phyloP scores from a whole-genome alignment of 2,329 filamentous ascomycete genomes.

The Paracorniculantispora psalliotae region DNA sequence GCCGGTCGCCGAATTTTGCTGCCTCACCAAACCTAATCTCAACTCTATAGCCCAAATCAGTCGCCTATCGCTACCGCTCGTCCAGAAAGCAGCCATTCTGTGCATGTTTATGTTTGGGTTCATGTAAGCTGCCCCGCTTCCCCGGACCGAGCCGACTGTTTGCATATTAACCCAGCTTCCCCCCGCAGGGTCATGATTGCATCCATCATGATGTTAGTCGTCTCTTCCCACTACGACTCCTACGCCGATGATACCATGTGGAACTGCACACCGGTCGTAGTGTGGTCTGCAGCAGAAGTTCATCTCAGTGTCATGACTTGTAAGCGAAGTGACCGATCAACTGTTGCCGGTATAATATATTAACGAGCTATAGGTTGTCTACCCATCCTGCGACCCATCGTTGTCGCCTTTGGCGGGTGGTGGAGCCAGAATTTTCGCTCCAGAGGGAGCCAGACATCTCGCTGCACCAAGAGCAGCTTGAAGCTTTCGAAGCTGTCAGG shows the following conservation, averaged over 20 bases:
- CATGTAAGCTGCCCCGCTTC: neutral
- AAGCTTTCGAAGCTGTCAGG: neutral
- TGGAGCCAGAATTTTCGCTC: slow-evolving; percentile 7
- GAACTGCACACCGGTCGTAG: slow-evolving; percentile 8
- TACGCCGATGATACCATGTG: slow-evolving; percentile 12
- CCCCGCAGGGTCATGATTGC: slow-evolving; percentile 9
- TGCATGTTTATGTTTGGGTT: slow-evolving; percentile 14
- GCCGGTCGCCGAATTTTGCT: neutral
- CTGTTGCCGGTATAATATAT: neutral
- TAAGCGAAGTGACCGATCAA: neutral
- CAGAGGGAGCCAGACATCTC: neutral
- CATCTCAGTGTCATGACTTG: slow-evolving; percentile 14
- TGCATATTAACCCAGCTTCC: neutral
- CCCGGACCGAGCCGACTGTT: neutral
- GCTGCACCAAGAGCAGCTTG: neutral
- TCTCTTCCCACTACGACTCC: slow-evolving; percentile 10
- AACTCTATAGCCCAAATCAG: slow-evolving; percentile 1
- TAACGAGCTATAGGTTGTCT: neutral
- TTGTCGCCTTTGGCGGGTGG: slow-evolving; percentile 7
- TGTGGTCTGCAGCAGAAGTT: slow-evolving; percentile 10
- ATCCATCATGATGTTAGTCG: slow-evolving; percentile 14
- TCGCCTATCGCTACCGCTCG: neutral
- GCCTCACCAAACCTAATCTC: neutral
- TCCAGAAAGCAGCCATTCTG: slow-evolving; percentile 8
- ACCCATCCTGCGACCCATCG: neutral